Evolutionary conservation across 2,329 filamentous ascomycete genomes (phyloP), one percentile per base, ranked within the genome.

Genomic region (Verticillium klebahnii): DNA sequence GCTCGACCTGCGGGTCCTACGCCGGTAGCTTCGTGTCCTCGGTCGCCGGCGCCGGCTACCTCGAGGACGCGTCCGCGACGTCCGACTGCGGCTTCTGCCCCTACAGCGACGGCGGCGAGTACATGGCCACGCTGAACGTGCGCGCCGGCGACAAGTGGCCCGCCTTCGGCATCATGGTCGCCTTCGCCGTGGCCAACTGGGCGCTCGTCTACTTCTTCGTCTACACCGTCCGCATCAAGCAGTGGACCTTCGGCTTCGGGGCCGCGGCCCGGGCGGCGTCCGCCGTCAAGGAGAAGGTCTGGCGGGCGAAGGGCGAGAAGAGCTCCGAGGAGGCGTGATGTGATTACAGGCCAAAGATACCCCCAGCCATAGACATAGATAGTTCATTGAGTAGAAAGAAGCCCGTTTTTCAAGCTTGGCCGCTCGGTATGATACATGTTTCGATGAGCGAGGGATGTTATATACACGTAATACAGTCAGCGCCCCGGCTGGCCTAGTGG

Each of bases 181-280:
- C 84, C 1, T 93, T 92, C 71, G 85, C 85, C 59, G 76, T 89
- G 15, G 87, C 84, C 58, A 92, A 92, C 69, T 92, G 87, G 86
- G 76, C 82, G 50, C 73, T 92, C 60, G 88, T 92, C 1, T 91
- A 90, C 72, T 91, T 92, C 75, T 92, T 93, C 70, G 86, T 92
- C 61, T 93, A 89, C 74, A 89, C 85, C 2, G 87, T 91, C 7
- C 81, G 90, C 19, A 84, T 92, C 60, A 82, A 82, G 65, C 84
- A 87, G 8, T 92, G 89, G 88, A 84, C 75, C 25, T 92, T 92
- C 73, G 90, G 89, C 0, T 80, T 92, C 62, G 85, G 85, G 54
- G 31, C 25, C 17, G 25, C n/a, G 5, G 19, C 25, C 7, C 8
- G 14, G 14, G 17, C 14, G 2, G 14, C 15, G 11, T 3, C 25